Conservation (phyloP, 257 asterid genomes). For the Solanum paucissectum region DNA sequence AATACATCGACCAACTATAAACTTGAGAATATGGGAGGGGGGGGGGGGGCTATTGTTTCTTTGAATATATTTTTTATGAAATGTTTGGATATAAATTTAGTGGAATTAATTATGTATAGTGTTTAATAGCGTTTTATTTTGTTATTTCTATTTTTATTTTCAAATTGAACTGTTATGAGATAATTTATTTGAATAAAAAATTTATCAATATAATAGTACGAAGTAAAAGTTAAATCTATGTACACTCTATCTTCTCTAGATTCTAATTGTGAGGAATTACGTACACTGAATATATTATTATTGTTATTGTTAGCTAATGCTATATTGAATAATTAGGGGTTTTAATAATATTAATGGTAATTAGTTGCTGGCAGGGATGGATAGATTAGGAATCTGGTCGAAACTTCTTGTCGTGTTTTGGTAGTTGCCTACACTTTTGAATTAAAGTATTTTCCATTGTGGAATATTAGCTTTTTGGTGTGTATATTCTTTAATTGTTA, state of each 20-base stretch:
- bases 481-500: background rate
- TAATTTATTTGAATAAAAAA: rapidly evolving
- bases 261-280: too few relatives aligned
- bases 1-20: conserved; percentile 28
- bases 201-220: background rate
- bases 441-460: background rate
- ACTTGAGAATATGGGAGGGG: background rate
- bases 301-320: background rate
- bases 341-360: conserved; percentile 11
- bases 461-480: background rate
- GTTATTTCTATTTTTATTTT: background rate
- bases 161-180: background rate
- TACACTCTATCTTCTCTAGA: background rate
- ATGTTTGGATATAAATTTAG: conserved; percentile 8
- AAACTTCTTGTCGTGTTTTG: conserved; percentile 9
- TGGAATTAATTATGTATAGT: background rate
- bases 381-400: background rate
- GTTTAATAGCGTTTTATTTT: background rate
- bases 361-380: conserved; percentile 8
- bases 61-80: background rate
- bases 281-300: background rate
- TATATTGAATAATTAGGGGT: conserved; percentile 1
- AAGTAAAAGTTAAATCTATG: background rate
- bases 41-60: background rate
- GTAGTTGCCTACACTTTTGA: background rate